phyloP scores from a whole-genome alignment of 371 early-diverging fungal species.

The Saksenaea vasiformis region DNA sequence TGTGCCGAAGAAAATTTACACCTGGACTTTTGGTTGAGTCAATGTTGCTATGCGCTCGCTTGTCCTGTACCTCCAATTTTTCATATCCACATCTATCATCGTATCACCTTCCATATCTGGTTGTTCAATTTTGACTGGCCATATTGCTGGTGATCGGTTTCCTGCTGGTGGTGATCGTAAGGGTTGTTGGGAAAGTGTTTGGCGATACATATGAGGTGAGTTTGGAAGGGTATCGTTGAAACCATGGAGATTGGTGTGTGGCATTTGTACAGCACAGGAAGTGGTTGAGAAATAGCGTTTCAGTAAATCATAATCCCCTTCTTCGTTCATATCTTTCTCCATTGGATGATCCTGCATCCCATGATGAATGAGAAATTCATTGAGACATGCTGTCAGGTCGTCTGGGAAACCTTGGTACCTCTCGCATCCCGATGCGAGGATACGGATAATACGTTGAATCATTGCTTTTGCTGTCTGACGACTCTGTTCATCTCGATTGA shows the following conservation, averaged over 20 bases:
- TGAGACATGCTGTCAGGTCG: slow-evolving; percentile 41
- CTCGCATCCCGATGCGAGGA: slow-evolving; percentile 30
- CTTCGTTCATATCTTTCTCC: neutral
- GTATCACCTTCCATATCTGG: slow-evolving; percentile 6
- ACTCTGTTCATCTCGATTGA: slow-evolving; percentile 21
- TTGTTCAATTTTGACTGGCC: slow-evolving; percentile 22
- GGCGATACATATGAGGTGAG: slow-evolving; percentile 28
- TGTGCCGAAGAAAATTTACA: slow-evolving; percentile 11
- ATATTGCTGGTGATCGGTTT: slow-evolving; percentile 7
- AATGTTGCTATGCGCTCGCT: neutral
- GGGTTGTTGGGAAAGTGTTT: slow-evolving; percentile 16
- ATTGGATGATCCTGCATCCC: slow-evolving; percentile 11
- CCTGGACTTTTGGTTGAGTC: slow-evolving; percentile 3
- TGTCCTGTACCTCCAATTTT: slow-evolving; percentile 30
- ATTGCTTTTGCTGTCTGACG: slow-evolving; percentile 31
- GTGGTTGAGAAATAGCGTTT: neutral
- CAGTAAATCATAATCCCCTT: slow-evolving; percentile 2
- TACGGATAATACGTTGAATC: slow-evolving; percentile 42
- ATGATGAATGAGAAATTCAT: slow-evolving; percentile 39
- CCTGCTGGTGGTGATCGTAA: slow-evolving; percentile 5
- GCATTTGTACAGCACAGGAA: neutral
- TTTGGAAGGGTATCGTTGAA: slow-evolving; percentile 36
- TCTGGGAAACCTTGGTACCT: slow-evolving; percentile 44
- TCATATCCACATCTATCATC: slow-evolving; percentile 16
- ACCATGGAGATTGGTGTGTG: neutral